Evolutionary conservation across 108 stramenopile species (phyloP), one percentile per base, ranked within the genome.

Genomic region (Stephanodiscus triporus): DNA sequence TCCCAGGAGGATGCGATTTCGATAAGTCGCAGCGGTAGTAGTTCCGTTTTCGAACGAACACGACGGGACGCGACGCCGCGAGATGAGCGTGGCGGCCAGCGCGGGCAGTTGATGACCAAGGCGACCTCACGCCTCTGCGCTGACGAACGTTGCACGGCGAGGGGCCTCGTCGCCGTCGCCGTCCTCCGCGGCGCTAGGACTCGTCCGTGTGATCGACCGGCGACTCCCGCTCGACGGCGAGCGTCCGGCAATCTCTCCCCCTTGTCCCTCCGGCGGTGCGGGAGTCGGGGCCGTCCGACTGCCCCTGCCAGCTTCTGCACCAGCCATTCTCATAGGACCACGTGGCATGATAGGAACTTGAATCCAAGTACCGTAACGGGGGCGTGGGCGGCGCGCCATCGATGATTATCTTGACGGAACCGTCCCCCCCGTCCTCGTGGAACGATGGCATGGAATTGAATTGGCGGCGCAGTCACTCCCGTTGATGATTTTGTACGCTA

Each of bases 1-100:
- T 10, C 80, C 80, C 45, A 84, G 27, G 34, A 34, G 47, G 19
- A 45, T 9, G 7, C 69, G 56, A 5, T 75, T 56, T 14, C 11
- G 30, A 49, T 38, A 51, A 23, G 43, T 56, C 20, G 2, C n/a
- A 24, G 42, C 29, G 20, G 42, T 37, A 32, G 65, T 55, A 26
- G 34, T 14, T n/a, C n/a, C n/a, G 22, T 58, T 27, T 16, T 51
- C 27, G 6, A 36, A 20, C 5, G 32, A 34, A 13, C 9, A 6
- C 10, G 8, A n/a, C n/a, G n/a, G n/a, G n/a, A n/a, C n/a, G n/a
- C n/a, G n/a, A n/a, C n/a, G n/a, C n/a, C n/a, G n/a, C n/a, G n/a
- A n/a, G n/a, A n/a, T n/a, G n/a, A n/a, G n/a, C n/a, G n/a, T n/a
- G n/a, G n/a, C n/a, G n/a, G n/a, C n/a, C n/a, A n/a, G n/a, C n/a